These are phyloP conservation scores for Candida sanyaensis DNA, from an alignment of 1,139 yeast genomes.

Conservation along the genomic window DNA sequence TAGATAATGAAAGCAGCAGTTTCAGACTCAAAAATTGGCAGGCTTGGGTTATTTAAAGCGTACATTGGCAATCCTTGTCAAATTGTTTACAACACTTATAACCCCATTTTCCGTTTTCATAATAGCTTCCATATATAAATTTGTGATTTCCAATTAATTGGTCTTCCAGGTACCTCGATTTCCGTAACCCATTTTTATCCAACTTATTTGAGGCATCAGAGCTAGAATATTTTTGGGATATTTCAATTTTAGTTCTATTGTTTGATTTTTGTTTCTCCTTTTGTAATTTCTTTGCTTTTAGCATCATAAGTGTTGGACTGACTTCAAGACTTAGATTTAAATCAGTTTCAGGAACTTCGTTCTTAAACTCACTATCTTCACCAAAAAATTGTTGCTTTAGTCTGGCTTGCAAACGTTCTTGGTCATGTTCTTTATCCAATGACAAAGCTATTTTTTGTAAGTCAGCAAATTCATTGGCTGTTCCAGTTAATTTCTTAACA, in stretches of 20 bases:
- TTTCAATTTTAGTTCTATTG: constrained; percentile 18
- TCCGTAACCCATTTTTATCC: constrained; percentile 14
- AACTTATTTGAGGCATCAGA: background rate
- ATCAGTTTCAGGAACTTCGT: constrained; percentile 34
- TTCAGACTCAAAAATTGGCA: constrained; percentile 21
- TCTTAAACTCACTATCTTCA: constrained; percentile 12
- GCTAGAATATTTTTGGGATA: background rate
- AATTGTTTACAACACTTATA: constrained; percentile 43
- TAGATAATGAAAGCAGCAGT: constrained; percentile 6
- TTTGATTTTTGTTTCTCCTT: constrained; percentile 22
- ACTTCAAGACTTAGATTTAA: constrained; percentile 51
- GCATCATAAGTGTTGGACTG: constrained; percentile 58
- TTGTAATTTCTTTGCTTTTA: constrained; percentile 43
- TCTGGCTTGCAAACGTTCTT: constrained; percentile 17
- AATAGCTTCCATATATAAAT: constrained; percentile 51
- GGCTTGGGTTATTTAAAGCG: constrained; percentile 17
- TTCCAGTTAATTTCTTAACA: constrained; percentile 52
- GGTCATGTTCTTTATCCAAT: constrained; percentile 24
- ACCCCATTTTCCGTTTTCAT: constrained; percentile 51
- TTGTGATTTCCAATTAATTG: constrained; percentile 38
- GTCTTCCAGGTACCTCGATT: constrained; percentile 39
- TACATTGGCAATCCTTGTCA: constrained; percentile 28
- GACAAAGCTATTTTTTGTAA: constrained; percentile 60
- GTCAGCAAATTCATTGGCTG: constrained; percentile 50
- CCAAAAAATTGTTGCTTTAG: constrained; percentile 10